phyloP scores from a whole-genome alignment of 225 moss, liverwort and hornwort species.

The Pleurozium schreberi region DNA sequence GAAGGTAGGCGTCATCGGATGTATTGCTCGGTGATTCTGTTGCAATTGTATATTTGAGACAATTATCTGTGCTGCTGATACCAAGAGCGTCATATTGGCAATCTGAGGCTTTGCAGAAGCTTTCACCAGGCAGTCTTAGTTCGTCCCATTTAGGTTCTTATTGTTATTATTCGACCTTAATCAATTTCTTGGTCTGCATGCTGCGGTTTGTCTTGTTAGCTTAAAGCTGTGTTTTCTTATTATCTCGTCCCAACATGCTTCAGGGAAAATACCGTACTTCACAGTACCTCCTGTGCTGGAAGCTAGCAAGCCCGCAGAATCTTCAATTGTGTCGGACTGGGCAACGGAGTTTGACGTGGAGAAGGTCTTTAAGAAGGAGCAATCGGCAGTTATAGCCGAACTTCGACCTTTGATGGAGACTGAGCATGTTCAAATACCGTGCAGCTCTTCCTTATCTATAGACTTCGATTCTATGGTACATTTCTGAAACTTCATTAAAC shows the following conservation, averaged over 20 bases:
- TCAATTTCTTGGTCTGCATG: neutral
- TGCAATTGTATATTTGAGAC: neutral
- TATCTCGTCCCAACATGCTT: neutral
- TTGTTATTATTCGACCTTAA: neutral
- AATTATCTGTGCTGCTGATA: neutral
- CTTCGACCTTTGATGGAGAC: constrained; percentile 42
- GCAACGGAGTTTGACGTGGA: constrained; percentile 60
- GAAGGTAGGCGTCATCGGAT: neutral
- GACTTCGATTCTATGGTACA: constrained; percentile 45
- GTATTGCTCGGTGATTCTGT: neutral
- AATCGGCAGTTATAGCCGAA: constrained; percentile 37
- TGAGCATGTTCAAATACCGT: constrained; percentile 48
- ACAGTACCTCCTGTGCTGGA: constrained; percentile 45
- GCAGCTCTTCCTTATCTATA: constrained; percentile 41
- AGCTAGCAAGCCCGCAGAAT: constrained; percentile 30
- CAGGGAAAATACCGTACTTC: constrained; percentile 78
- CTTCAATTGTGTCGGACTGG: constrained; percentile 51
- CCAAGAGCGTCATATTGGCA: neutral
- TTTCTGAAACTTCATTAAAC: neutral
- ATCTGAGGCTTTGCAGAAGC: neutral
- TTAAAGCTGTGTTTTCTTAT: neutral
- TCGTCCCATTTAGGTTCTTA: neutral
- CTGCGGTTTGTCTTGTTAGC: neutral
- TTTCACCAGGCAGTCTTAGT: neutral
- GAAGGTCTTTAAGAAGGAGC: constrained; percentile 48